Base-by-base conservation (phyloP, 1,284 basidiomycete species). In the Tilletia setariae region DNA sequence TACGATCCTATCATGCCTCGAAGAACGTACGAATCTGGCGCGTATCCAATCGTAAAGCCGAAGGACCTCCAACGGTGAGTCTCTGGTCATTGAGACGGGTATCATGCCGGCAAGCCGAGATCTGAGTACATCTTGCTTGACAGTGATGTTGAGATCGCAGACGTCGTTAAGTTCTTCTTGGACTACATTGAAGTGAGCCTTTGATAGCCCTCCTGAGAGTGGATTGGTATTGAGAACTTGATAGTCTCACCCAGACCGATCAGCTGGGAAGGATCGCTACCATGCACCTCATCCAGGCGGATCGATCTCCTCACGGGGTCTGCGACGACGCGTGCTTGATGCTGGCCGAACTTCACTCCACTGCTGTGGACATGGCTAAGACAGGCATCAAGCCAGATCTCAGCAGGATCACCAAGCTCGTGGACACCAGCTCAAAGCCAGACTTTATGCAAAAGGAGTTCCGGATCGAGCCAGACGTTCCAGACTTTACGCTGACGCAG, bases 111-210 rank as follows among this genome's bases (percentile, higher is more conserved):
- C 19, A 19, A 30, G 30, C 8, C 47, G 13, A 23, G 13, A 23
- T 25, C 42, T 44, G 61, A 67, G 32, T 44, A 8, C 23, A 13
- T 56, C 46, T 44, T 28, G 15, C 19, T 3, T 44, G 32, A 30
- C 51, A 49, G 46, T 15, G 46, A 56, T 59, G 35, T 61, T 25
- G 69, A 64, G 11, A 90, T 89, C 85, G 83, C 78, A 19, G 91
- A 90, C 81, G 88, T 91, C 1, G 88, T 87, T 1, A 87, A 90
- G 61, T 91, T 91, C 76, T 87, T 91, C 16, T 85, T 89, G 65
- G 88, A 90, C 68, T 91, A 65, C 35, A 56, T 70, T 8, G 56
- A 61, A 30, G 56, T 61, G 16, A 40, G 47, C 19, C 35, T n/a
- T n/a, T 13, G 21, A n/a, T n/a, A n/a, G n/a, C 6, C 15, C 4